Conservation (phyloP, 108 stramenopile genomes). For the Stephanodiscus triporus region DNA sequence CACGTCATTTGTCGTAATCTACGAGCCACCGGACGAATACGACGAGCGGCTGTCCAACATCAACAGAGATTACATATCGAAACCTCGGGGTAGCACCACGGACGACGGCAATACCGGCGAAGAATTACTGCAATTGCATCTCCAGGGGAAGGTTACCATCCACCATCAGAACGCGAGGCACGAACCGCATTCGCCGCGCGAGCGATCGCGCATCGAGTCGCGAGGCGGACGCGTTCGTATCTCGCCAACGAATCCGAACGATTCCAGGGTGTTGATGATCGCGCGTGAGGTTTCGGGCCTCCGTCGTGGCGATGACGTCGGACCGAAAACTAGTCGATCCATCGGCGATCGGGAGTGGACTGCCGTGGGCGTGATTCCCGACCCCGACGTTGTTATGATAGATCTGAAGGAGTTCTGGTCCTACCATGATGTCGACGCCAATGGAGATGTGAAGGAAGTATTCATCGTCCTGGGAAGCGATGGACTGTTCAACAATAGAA, state of each 20-base stretch:
- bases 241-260: conserved; percentile 43
- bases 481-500: conserved; percentile 69
- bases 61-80: conserved; percentile 15
- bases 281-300: conserved; percentile 55
- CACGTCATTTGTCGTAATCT: conserved; percentile 56
- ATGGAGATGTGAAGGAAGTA: conserved; percentile 22
- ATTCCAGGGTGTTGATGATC: conserved; percentile 40
- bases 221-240: conserved; percentile 66
- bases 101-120: neutral
- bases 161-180: conserved; percentile 47
- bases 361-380: conserved; percentile 67
- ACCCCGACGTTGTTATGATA: conserved; percentile 64
- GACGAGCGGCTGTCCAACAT: neutral
- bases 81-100: conserved; percentile 8
- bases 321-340: conserved; percentile 72
- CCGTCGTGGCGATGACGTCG: conserved; percentile 53
- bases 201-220: conserved; percentile 61
- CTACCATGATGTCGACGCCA: conserved; percentile 4
- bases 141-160: conserved; percentile 44
- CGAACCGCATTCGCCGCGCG: conserved; percentile 70
- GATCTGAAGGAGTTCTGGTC: conserved; percentile 46
- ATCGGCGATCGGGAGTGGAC: conserved; percentile 77
- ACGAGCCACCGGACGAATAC: conserved; percentile 18
- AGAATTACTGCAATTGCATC: conserved; percentile 8
- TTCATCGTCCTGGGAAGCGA: conserved; percentile 76